Conservation (phyloP, 169 alveolate species). For the Neospora caninum region DNA sequence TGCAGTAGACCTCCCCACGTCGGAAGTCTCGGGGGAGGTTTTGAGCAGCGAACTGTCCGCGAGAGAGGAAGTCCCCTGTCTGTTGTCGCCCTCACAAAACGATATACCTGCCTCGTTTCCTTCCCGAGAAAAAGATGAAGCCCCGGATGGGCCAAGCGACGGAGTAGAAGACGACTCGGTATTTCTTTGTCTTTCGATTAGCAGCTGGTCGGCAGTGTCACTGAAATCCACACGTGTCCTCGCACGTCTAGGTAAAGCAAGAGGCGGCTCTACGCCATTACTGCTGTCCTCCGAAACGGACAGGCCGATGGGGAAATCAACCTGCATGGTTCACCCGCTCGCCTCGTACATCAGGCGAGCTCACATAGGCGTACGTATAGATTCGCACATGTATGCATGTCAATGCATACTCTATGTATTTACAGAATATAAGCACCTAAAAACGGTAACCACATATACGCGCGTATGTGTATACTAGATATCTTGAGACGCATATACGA, state of each 20-base stretch:
- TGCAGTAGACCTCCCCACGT: no score
- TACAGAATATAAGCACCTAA: neutral
- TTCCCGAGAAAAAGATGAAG: no score
- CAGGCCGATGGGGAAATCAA: neutral
- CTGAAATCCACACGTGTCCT: neutral
- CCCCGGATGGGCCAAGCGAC: neutral
- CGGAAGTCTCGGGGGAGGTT: no score
- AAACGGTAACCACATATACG: neutral
- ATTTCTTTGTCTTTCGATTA: neutral
- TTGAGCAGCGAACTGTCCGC: no score
- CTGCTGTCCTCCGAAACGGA: neutral
- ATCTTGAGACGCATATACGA: no score
- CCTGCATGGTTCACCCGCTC: slow-evolving; percentile 18
- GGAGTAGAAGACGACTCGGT: neutral
- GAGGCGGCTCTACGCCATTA: neutral
- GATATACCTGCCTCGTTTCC: no score
- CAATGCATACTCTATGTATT: neutral
- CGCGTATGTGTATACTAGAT: neutral
- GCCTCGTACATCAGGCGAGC: neutral
- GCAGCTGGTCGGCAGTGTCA: neutral
- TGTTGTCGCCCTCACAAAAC: no score
- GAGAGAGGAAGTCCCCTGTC: no score
- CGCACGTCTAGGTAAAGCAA: neutral
- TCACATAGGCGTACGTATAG: neutral
- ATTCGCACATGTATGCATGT: neutral